Percentiles rank a stretch among this genome's conserved stretches.
These are phyloP conservation scores for Fonsecaea pugnacius DNA, from an alignment of 2,329 filamentous ascomycete genomes.

Conservation along the genomic window DNA sequence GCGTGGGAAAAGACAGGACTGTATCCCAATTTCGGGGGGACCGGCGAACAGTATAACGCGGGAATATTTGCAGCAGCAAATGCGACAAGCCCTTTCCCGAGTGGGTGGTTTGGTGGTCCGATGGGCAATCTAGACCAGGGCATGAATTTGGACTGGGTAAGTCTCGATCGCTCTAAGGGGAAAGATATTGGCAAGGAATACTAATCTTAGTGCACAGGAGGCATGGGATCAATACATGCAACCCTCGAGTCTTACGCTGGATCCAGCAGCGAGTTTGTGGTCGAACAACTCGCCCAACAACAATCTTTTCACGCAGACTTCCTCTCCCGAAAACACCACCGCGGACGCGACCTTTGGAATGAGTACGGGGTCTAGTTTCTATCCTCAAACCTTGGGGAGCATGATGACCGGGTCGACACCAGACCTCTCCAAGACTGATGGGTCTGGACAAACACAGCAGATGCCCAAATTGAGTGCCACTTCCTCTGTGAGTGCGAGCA, in stretches of 20 bases:
- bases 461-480: conserved; percentile 29
- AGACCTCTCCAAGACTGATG: conserved; percentile 25
- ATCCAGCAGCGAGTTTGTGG: conserved; percentile 48
- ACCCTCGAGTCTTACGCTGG: conserved; percentile 52
- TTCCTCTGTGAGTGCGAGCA: conserved; percentile 13
- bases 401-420: conserved; percentile 25
- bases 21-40: conserved; percentile 12
- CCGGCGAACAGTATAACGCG: conserved; percentile 17
- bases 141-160: conserved; percentile 66
- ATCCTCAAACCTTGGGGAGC: conserved; percentile 23
- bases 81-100: conserved; percentile 58
- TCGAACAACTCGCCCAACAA: conserved; percentile 28
- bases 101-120: conserved; percentile 58
- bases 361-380: conserved; percentile 23
- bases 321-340: conserved; percentile 24
- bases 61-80: conserved; percentile 43
- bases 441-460: conserved; percentile 2
- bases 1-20: conserved; percentile 39
- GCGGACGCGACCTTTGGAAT: conserved; percentile 27
- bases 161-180: conserved; percentile 33
- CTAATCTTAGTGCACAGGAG: conserved; percentile 53
- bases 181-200: conserved; percentile 9
- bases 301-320: conserved; percentile 32
- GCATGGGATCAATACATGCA: conserved; percentile 73
- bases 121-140: conserved; percentile 55